Conservation (phyloP, 768 basidiomycete species). For the Russula brevipes region DNA sequence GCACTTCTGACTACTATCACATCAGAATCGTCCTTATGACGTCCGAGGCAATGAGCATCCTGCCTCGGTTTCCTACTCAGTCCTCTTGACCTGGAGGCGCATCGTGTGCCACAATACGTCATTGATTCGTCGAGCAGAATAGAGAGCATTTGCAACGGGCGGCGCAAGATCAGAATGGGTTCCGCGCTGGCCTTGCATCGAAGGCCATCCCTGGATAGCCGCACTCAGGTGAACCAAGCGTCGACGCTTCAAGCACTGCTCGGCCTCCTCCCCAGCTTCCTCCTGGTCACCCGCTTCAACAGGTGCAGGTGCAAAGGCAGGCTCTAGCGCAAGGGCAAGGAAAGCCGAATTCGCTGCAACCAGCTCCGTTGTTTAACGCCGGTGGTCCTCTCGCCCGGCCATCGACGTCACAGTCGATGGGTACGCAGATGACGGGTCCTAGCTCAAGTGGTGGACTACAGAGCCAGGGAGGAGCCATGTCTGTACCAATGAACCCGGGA, state of each 20-base stretch:
- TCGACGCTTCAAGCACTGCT: not conserved
- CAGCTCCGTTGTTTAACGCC: not conserved
- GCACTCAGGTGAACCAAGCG: constrained; percentile 5
- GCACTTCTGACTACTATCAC: not conserved
- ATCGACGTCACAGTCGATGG: constrained; percentile 5
- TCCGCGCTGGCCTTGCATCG: constrained; percentile 6
- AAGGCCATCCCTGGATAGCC: not conserved
- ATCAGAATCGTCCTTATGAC: not conserved
- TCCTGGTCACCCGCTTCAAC: not conserved
- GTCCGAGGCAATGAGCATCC: constrained; percentile 1
- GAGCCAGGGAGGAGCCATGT: constrained; percentile 1
- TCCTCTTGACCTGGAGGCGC: constrained; percentile 8
- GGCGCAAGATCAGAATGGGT: constrained; percentile 15
- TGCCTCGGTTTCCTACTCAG: constrained; percentile 7
- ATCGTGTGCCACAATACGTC: not conserved
- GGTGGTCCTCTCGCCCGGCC: not conserved
- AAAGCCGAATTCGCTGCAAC: not conserved
- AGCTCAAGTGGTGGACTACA: not conserved
- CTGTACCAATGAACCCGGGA: not conserved
- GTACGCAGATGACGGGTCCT: not conserved
- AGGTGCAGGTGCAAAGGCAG: constrained; percentile 4
- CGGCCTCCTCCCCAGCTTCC: too few species aligned
- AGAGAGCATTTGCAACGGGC: constrained; percentile 10
- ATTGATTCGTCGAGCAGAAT: constrained; percentile 2
- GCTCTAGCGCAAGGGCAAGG: not conserved